phyloP scores from a whole-genome alignment of 2,329 filamentous ascomycete genomes.

The Colletotrichum costaricense region DNA sequence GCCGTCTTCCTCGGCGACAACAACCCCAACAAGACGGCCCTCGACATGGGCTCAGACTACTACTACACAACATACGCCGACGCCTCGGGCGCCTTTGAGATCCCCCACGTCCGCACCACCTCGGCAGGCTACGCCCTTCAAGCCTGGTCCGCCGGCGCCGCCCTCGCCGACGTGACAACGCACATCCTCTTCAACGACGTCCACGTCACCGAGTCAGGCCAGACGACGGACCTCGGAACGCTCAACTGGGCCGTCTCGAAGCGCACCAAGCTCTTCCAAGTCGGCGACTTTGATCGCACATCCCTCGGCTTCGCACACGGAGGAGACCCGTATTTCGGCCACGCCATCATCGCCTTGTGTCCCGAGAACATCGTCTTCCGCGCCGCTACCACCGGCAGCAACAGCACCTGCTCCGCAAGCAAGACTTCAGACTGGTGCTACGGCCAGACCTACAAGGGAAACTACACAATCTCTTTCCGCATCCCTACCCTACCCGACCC shows the following conservation, averaged over 20 bases:
- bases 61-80: slow-evolving; percentile 62
- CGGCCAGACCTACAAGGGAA: slow-evolving; percentile 53
- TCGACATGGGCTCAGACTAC: slow-evolving; percentile 60
- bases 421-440: slow-evolving; percentile 60
- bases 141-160: slow-evolving; percentile 61
- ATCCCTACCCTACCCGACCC: slow-evolving; percentile 10
- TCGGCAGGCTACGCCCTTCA: slow-evolving; percentile 58
- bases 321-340: slow-evolving; percentile 49
- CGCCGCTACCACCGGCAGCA: slow-evolving; percentile 36
- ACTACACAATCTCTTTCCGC: slow-evolving; percentile 49
- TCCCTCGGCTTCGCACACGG: slow-evolving; percentile 29
- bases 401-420: slow-evolving; percentile 35
- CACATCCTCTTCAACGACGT: slow-evolving; percentile 54
- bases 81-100: slow-evolving; percentile 52
- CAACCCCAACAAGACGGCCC: slow-evolving; percentile 53
- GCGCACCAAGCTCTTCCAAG: slow-evolving; percentile 57
- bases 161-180: slow-evolving; percentile 56
- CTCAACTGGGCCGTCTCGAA: slow-evolving; percentile 53
- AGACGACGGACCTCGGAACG: slow-evolving; percentile 49
- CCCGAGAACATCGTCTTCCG: slow-evolving; percentile 58
- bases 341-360: slow-evolving; percentile 55
- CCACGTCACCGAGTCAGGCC: slow-evolving; percentile 43
- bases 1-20: slow-evolving; percentile 43
- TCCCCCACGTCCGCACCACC: slow-evolving; percentile 55
- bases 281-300: slow-evolving; percentile 32